Percentiles rank a stretch among this genome's conserved stretches.
Evolutionary conservation across 495 filamentous ascomycete genomes (phyloP).

Genomic region (Parmelia sp.): DNA sequence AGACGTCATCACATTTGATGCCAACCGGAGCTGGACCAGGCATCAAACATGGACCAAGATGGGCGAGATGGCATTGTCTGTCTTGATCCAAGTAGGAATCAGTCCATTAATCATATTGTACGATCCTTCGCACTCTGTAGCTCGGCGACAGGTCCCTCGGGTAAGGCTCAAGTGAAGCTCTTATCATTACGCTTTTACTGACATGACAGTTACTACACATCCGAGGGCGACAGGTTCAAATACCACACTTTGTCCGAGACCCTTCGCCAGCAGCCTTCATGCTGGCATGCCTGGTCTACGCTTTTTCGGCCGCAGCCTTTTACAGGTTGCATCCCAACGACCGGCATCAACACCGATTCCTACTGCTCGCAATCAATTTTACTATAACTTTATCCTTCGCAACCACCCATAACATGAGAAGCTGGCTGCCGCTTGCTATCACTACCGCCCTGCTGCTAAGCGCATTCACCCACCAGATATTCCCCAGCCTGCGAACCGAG

Average conservation of each 20-base stretch:
- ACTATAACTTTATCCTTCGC: not conserved
- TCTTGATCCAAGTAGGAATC: not conserved
- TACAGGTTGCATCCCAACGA: not conserved
- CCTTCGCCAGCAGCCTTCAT: not conserved
- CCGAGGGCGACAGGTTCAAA: not conserved
- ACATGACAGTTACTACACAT: not conserved
- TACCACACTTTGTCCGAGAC: not conserved
- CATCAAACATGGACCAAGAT: not conserved
- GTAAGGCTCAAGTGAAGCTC: not conserved
- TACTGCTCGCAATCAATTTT: not conserved
- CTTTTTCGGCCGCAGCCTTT: not conserved
- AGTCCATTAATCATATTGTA: not conserved
- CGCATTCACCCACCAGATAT: not conserved
- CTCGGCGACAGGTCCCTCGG: not conserved
- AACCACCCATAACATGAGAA: not conserved
- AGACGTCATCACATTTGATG: not conserved
- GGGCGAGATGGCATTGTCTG: not conserved
- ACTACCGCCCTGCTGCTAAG: not conserved
- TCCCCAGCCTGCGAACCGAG: not conserved
- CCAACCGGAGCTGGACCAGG: not conserved
- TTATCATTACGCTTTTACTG: not conserved
- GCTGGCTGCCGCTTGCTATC: not conserved
- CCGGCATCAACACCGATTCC: not conserved
- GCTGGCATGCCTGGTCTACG: not conserved
- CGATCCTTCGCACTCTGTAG: not conserved